Conservation (phyloP, 2,329 filamentous ascomycete species). For the Diaporthe velutina region DNA sequence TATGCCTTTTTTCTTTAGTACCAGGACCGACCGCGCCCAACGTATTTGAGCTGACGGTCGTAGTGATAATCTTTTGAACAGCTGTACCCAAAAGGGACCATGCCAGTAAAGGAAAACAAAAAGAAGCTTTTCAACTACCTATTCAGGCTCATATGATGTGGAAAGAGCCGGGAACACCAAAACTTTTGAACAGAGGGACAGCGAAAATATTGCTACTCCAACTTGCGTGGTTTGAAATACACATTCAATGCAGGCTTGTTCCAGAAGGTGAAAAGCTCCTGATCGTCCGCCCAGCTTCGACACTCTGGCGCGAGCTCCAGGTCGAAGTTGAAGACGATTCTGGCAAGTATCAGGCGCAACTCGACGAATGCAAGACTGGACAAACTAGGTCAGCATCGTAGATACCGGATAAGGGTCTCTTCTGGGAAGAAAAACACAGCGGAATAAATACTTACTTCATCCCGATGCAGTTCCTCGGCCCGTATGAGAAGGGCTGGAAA, state of each 20-base stretch:
- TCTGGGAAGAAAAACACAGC: background rate
- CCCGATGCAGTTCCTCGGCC: slow-evolving; percentile 62
- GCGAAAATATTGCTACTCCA: background rate
- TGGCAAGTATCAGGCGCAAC: slow-evolving; percentile 60
- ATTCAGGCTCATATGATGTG: too few relatives aligned
- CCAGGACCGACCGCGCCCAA: background rate
- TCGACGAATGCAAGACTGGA: slow-evolving; percentile 61
- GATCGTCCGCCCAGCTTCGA: slow-evolving; percentile 49
- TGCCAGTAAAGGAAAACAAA: background rate
- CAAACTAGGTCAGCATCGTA: background rate
- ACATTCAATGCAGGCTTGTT: slow-evolving; percentile 50
- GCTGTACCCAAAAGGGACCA: background rate
- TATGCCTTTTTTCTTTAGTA: too few relatives aligned
- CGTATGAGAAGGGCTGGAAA: slow-evolving; percentile 59
- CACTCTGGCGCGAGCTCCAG: slow-evolving; percentile 50
- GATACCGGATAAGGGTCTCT: too few relatives aligned
- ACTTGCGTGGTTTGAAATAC: slow-evolving; percentile 45
- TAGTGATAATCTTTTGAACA: too few relatives aligned
- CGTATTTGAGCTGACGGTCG: background rate
- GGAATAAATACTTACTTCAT: slow-evolving; percentile 54
- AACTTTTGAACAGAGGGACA: background rate
- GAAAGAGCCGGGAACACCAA: background rate
- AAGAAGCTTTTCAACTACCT: background rate
- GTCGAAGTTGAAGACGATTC: slow-evolving; percentile 61
- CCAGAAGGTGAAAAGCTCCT: slow-evolving; percentile 52